These are phyloP conservation scores for Akanthomyces lecanii DNA, from an alignment of 2,329 filamentous ascomycete genomes.

Conservation along the genomic window DNA sequence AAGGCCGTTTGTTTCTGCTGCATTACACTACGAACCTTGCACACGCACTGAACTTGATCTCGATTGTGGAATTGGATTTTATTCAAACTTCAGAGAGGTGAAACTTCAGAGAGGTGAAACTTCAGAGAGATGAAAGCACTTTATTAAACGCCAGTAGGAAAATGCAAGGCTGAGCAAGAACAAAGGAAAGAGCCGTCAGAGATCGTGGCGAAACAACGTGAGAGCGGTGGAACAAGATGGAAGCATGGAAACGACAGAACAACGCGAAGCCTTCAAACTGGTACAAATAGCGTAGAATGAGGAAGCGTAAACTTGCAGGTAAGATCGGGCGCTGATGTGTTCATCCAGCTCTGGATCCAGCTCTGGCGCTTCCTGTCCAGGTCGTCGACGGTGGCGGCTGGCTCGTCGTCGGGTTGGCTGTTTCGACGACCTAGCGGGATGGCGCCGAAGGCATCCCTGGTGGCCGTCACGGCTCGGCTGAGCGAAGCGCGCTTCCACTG, in stretches of 20 bases:
- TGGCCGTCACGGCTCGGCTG: slow-evolving; percentile 1
- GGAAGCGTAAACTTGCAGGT: neutral
- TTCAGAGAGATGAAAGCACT: neutral
- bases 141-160: neutral
- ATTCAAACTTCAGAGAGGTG: neutral
- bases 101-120: neutral
- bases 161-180: neutral
- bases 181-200: neutral
- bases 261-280: neutral
- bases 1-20: neutral
- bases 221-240: neutral
- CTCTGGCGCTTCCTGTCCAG: neutral
- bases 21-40: neutral
- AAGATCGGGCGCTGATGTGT: neutral
- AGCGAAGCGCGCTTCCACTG: slow-evolving; percentile 10
- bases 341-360: neutral
- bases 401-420: neutral
- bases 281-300: slow-evolving; percentile 4
- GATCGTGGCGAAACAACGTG: neutral
- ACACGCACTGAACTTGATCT: neutral
- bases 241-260: neutral
- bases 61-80: neutral
- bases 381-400: neutral
- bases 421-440: slow-evolving; percentile 1
- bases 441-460: neutral